A percentile compares a stretch with the other conserved stretches of the same genome.
These are phyloP conservation scores for Talaromyces thailandensis DNA, from an alignment of 495 filamentous ascomycete genomes.

Conservation along the genomic window DNA sequence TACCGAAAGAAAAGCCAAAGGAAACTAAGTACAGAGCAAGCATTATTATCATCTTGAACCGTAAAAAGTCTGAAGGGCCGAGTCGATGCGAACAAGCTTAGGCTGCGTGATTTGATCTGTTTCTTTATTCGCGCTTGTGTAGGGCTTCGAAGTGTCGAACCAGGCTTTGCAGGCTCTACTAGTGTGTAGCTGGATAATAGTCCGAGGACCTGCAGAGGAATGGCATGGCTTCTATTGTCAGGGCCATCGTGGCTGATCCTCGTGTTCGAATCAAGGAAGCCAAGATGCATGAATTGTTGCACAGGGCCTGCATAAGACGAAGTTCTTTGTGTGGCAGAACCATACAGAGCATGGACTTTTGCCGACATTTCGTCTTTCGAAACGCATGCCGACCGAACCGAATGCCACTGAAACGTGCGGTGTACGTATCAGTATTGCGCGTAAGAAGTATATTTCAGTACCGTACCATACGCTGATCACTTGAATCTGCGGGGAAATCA, in stretches of 20 bases:
- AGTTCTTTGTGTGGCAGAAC: neutral
- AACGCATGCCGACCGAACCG: neutral
- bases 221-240: neutral
- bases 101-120: neutral
- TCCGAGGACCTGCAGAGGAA: neutral
- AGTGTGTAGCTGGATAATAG: neutral
- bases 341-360: neutral
- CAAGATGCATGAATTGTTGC: neutral
- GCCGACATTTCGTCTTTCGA: neutral
- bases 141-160: neutral
- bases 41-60: neutral
- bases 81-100: neutral
- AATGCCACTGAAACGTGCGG: too few species aligned
- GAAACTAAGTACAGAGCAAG: too few species aligned
- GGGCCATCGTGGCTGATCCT: neutral
- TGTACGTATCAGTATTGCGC: neutral
- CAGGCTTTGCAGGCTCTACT: neutral
- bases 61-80: neutral
- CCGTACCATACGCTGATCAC: too few species aligned
- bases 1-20: too few species aligned
- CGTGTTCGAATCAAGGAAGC: neutral
- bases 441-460: neutral
- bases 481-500: neutral
- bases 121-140: neutral
- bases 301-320: neutral